Percentiles rank a stretch among this genome's conserved stretches.
Evolutionary conservation across 2,329 filamentous ascomycete species (phyloP).

Genomic region (Fusarium sp.): DNA sequence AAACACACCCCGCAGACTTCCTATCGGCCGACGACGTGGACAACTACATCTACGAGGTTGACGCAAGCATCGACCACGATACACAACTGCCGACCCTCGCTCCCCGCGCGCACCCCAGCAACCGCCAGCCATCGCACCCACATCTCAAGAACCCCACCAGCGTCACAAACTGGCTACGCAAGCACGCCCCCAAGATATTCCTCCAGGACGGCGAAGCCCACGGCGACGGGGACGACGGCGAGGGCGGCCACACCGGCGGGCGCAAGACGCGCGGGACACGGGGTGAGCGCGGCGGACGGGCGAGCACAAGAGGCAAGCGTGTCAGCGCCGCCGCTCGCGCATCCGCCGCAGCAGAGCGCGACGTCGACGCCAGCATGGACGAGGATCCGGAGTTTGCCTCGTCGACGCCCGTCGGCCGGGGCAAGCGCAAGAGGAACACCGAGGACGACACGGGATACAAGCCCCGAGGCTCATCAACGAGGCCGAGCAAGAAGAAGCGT

Average conservation of each 20-base stretch:
- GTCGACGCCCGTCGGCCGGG: conserved; percentile 50
- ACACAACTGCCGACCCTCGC: conserved; percentile 62
- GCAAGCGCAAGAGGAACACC: conserved; percentile 64
- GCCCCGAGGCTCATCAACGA: conserved; percentile 65
- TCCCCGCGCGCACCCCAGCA: conserved; percentile 56
- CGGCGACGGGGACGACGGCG: conserved; percentile 54
- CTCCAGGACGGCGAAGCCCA: conserved; percentile 72
- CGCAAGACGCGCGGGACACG: conserved; percentile 52
- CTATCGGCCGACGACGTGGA: conserved; percentile 77
- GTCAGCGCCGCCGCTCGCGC: conserved; percentile 41
- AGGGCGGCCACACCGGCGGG: conserved; percentile 45
- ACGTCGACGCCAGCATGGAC: conserved; percentile 54
- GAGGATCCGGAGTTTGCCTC: conserved; percentile 51
- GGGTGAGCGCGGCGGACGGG: conserved; percentile 53
- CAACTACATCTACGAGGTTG: conserved; percentile 76
- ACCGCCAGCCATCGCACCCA: conserved; percentile 54
- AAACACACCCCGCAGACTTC: conserved; percentile 71
- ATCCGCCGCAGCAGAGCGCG: conserved; percentile 39
- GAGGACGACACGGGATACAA: conserved; percentile 71
- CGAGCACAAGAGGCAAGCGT: conserved; percentile 54
- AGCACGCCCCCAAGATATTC: conserved; percentile 86
- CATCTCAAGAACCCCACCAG: conserved; percentile 80
- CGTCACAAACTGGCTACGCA: conserved; percentile 94
- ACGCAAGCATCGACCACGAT: conserved; percentile 60
- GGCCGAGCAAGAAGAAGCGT: conserved; percentile 68